Evolutionary conservation across 176 grass and related monocot species (phyloP).

Genomic region (Oryza glaberrima): DNA sequence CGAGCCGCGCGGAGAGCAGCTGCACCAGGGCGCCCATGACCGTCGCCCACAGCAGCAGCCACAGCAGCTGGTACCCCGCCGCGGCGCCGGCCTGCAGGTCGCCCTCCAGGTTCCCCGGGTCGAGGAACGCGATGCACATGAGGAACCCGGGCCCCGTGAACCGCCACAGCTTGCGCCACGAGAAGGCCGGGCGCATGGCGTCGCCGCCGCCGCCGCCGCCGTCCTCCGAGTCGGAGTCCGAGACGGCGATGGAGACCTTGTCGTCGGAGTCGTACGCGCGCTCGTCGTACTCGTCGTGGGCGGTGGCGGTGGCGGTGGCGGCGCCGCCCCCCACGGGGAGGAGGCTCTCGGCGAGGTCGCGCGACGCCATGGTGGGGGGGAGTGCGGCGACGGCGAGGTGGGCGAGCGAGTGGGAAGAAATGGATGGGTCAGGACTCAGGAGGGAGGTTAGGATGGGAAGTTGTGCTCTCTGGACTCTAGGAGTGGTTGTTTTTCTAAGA

Average conservation of each 20-base stretch:
- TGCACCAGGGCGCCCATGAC: constrained; percentile 83
- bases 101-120: constrained; percentile 88
- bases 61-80: constrained; percentile 80
- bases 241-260: constrained; percentile 65
- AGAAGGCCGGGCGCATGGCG: constrained; percentile 56
- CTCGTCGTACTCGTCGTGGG: constrained; percentile 60
- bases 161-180: constrained; percentile 90
- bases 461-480: not conserved
- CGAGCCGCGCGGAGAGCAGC: constrained; percentile 80
- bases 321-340: constrained; percentile 31
- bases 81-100: constrained; percentile 92
- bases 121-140: constrained; percentile 96
- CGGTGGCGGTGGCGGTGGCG: not conserved
- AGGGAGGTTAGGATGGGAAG: not conserved
- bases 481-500: constrained; percentile 6
- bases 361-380: constrained; percentile 48
- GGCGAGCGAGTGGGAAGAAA: not conserved
- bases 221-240: constrained; percentile 49
- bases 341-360: constrained; percentile 58
- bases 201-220: not conserved
- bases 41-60: constrained; percentile 89
- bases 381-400: not conserved
- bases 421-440: not conserved
- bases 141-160: constrained; percentile 89
- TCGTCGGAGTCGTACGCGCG: constrained; percentile 88